Evolutionary conservation across 2,329 filamentous ascomycete species (phyloP), one percentile per base, ranked within the genome.

Genomic region (Aphanocladium album): DNA sequence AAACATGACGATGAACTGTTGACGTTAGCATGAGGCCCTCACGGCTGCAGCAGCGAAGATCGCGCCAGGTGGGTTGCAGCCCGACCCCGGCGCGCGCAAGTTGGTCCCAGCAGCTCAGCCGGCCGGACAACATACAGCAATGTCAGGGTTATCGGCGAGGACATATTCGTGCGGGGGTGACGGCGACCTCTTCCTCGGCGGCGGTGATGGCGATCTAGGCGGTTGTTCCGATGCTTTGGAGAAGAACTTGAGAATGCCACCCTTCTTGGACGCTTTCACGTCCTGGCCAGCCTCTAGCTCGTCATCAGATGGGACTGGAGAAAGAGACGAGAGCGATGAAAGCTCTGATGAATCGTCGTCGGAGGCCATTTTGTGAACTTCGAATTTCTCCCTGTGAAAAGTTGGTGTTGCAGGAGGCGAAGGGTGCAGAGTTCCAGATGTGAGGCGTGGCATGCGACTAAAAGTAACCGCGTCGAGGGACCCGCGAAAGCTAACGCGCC

Each of bases 1-100:
- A 77, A 98, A 99, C 91, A 96, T 97, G 67, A 98, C 91, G 75
- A 99, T 90, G 77, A 99, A 97, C 91, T 97, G 69, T 67, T 30
- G 17, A 67, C 67, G 69, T 75, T 71, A 76, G 74, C 68, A 64
- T 65, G 60, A 62, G 39, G 41, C 62, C 63, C 60, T 56, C 23
- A n/a, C 19, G 57, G 41, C 5, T 17, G 37, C 41, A 54, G 51
- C 39, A 19, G 17, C n/a, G 37, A 72, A 69, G 71, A 69, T 79
- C 82, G 81, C 82, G 27, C 25, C n/a, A 23, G 21, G 39, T 23
- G 25, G 37, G 37, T 33, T 35, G 25, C 35, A n/a, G 56, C 27
- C 57, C 25, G 19, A 3, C 3, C 19, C 11, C 37, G 16, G 41
- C n/a, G 25, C n/a, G 57, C 37, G 47, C 35, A 59, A 59, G 21